Conservation (phyloP, 1,139 yeast species). For the Candida sp. region DNA sequence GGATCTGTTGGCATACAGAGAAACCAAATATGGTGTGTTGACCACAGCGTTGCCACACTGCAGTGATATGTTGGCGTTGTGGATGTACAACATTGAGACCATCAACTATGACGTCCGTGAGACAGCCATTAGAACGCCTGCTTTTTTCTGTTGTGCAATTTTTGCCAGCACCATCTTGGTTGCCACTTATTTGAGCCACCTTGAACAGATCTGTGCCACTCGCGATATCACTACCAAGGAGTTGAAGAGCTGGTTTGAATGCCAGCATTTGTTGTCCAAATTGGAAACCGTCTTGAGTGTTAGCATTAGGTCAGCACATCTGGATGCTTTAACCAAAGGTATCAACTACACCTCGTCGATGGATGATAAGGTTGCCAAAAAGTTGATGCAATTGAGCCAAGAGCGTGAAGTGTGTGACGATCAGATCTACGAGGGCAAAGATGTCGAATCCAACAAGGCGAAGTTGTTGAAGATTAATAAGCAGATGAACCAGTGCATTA, state of each 20-base stretch:
- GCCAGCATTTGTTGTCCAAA: conserved; percentile 54
- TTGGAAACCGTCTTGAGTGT: conserved; percentile 53
- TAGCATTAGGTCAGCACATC: conserved; percentile 36
- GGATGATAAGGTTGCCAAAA: conserved; percentile 5
- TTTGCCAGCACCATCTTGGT: conserved; percentile 63
- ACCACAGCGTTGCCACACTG: conserved; percentile 63
- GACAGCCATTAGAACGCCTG: conserved; percentile 73
- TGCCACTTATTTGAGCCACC: conserved; percentile 59
- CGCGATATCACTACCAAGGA: conserved; percentile 43
- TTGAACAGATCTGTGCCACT: conserved; percentile 44
- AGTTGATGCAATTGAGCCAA: conserved; percentile 11
- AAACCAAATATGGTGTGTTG: conserved; percentile 57
- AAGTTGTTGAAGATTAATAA: conserved; percentile 12
- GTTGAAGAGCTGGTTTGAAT: conserved; percentile 52
- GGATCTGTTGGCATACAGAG: conserved; percentile 31
- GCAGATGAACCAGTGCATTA: conserved; percentile 37
- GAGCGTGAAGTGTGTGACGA: conserved; percentile 16
- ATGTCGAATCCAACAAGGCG: conserved; percentile 10
- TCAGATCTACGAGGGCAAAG: conserved; percentile 11
- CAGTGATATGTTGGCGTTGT: conserved; percentile 61
- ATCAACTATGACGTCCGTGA: conserved; percentile 60
- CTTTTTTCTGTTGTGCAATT: conserved; percentile 70
- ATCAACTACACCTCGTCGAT: conserved; percentile 6
- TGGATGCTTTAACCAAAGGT: conserved; percentile 53
- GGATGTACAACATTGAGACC: conserved; percentile 71